Percentiles rank a stretch among this genome's conserved stretches.
These are phyloP conservation scores for Panicum miliaceum DNA, from an alignment of 176 grass and related monocot species.

Conservation along the genomic window DNA sequence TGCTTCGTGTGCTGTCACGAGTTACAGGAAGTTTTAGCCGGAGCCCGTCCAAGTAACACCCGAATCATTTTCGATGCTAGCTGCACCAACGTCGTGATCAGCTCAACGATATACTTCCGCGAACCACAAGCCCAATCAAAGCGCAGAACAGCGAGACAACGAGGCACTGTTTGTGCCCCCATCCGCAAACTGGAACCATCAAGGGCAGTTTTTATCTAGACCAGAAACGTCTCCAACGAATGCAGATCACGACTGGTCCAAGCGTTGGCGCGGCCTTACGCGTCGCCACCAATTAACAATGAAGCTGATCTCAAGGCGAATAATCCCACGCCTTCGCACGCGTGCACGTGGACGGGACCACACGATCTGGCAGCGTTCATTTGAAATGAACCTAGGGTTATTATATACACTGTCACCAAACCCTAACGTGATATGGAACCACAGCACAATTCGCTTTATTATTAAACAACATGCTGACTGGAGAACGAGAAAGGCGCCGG, in stretches of 20 bases:
- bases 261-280: not conserved
- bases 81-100: too few relatives aligned
- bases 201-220: too few relatives aligned
- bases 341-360: not conserved
- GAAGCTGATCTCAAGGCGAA: not conserved
- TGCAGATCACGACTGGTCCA: too few relatives aligned
- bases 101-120: too few relatives aligned
- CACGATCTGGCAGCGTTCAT: not conserved
- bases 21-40: not conserved
- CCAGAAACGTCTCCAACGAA: too few relatives aligned
- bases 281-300: not conserved
- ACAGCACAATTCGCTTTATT: conserved; percentile 13
- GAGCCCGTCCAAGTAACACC: not conserved
- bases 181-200: too few relatives aligned
- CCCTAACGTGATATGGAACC: not conserved
- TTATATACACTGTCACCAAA: not conserved
- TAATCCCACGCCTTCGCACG: not conserved
- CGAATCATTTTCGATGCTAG: not conserved
- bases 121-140: too few relatives aligned
- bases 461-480: conserved; percentile 19
- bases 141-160: too few relatives aligned
- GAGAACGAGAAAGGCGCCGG: not conserved
- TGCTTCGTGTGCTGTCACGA: too few relatives aligned
- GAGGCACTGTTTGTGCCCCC: too few relatives aligned
- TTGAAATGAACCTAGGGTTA: not conserved